These are phyloP conservation scores for Globisporangium takayamanum DNA, from an alignment of 352 stramenopile genomes.

Conservation along the genomic window DNA sequence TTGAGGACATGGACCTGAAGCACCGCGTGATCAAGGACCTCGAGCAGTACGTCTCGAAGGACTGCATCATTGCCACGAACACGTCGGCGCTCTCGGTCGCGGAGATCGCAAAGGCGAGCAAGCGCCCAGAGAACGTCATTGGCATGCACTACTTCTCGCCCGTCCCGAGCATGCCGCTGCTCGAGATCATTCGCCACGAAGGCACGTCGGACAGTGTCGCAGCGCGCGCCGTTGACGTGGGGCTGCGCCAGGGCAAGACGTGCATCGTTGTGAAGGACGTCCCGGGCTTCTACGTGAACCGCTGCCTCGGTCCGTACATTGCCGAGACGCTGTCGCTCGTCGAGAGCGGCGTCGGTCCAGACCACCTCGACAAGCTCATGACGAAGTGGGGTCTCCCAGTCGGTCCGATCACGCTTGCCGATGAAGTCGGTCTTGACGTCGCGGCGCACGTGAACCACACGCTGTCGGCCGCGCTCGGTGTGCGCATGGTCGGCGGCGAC, in stretches of 20 bases:
- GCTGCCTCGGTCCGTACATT: slow-evolving; percentile 95
- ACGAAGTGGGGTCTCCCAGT: slow-evolving; percentile 97
- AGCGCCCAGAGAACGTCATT: slow-evolving; percentile 89
- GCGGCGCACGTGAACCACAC: slow-evolving; percentile 91
- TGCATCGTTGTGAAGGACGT: slow-evolving; percentile 98
- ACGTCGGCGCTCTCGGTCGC: slow-evolving; percentile 96
- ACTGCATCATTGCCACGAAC: slow-evolving; percentile 97
- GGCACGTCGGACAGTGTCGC: slow-evolving; percentile 86
- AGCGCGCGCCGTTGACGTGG: slow-evolving; percentile 92
- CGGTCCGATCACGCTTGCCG: slow-evolving; percentile 94
- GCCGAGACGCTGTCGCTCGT: slow-evolving; percentile 89
- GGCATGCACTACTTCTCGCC: slow-evolving; percentile 99
- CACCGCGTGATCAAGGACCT: slow-evolving; percentile 93
- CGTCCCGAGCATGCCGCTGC: slow-evolving; percentile 95
- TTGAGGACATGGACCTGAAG: slow-evolving; percentile 97
- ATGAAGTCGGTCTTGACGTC: slow-evolving; percentile 98
- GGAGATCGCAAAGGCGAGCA: slow-evolving; percentile 88
- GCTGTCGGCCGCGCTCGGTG: slow-evolving; percentile 93
- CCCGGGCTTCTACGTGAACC: slow-evolving; percentile 99
- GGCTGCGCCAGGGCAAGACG: slow-evolving; percentile 97
- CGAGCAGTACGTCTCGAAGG: slow-evolving; percentile 88
- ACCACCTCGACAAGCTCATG: slow-evolving; percentile 93
- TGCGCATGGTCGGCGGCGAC: slow-evolving; percentile 92
- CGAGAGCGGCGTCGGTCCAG: slow-evolving; percentile 87
- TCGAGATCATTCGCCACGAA: slow-evolving; percentile 97